These are phyloP conservation scores for Hygrocybe coccinea DNA, from an alignment of 768 basidiomycete genomes.

Conservation along the genomic window DNA sequence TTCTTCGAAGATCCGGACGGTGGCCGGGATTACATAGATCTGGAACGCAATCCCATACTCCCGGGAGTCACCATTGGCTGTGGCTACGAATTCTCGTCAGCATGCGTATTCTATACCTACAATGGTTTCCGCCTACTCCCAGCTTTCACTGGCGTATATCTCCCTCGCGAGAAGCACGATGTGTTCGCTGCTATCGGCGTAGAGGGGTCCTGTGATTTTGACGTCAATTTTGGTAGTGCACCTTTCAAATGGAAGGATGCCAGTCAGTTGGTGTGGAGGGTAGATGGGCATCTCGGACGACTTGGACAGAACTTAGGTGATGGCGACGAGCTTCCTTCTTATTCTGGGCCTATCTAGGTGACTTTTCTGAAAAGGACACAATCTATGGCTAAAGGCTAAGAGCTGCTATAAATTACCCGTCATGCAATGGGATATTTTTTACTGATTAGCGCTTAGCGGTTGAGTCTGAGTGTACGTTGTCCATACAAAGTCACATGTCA, in stretches of 20 bases:
- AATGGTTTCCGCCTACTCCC: slow-evolving; percentile 52
- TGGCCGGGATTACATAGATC: slow-evolving; percentile 50
- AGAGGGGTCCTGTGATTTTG: slow-evolving; percentile 46
- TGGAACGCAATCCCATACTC: slow-evolving; percentile 25
- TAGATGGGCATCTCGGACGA: slow-evolving; percentile 57
- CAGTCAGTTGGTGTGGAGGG: slow-evolving; percentile 61
- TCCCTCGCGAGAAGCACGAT: slow-evolving; percentile 47
- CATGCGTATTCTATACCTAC: slow-evolving; percentile 58
- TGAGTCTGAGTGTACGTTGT: too few species aligned
- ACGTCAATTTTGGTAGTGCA: slow-evolving; percentile 65
- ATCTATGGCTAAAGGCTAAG: too few species aligned
- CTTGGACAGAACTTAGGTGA: slow-evolving; percentile 30
- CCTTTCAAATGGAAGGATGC: slow-evolving; percentile 57
- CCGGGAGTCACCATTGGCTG: slow-evolving; percentile 57
- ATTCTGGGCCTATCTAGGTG: too few species aligned
- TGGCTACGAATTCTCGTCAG: slow-evolving; percentile 54
- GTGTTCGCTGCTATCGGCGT: slow-evolving; percentile 65
- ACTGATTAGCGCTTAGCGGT: too few species aligned
- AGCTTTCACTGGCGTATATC: slow-evolving; percentile 57
- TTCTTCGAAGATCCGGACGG: slow-evolving; percentile 68
- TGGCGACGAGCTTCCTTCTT: slow-evolving; percentile 48
- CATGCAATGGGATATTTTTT: too few species aligned
- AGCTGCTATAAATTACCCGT: too few species aligned
- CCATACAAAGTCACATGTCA: too few species aligned
- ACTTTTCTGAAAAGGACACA: too few species aligned